These are phyloP conservation scores for Trichoderma orchidacearum DNA, from an alignment of 495 filamentous ascomycete species.

Conservation along the genomic window DNA sequence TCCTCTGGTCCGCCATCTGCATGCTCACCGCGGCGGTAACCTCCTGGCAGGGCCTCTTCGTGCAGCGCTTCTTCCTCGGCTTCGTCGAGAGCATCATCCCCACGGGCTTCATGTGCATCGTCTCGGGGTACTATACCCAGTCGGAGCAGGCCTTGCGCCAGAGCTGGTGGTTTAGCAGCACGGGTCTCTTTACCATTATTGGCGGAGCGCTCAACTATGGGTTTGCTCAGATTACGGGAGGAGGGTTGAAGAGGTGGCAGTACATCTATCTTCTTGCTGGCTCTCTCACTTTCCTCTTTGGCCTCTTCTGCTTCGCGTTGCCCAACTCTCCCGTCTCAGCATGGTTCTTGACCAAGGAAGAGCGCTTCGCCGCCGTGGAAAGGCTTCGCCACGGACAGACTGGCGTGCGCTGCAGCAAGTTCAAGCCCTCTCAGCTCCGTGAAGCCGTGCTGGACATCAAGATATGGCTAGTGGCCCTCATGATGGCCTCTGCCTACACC, in stretches of 20 bases:
- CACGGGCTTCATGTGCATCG: conserved; percentile 53
- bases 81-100: conserved; percentile 56
- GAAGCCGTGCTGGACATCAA: conserved; percentile 48
- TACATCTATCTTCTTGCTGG: conserved; percentile 58
- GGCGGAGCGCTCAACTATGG: conserved; percentile 56
- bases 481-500: conserved; percentile 50
- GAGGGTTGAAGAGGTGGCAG: conserved; percentile 45
- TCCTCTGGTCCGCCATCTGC: conserved; percentile 53
- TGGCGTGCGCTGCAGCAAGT: conserved; percentile 43
- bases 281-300: conserved; percentile 48
- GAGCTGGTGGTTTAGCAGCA: conserved; percentile 56
- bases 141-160: conserved; percentile 52
- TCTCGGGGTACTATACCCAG: conserved; percentile 55
- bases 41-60: conserved; percentile 48
- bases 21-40: conserved; percentile 56
- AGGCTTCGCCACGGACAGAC: conserved; percentile 44
- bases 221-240: conserved; percentile 48
- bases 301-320: conserved; percentile 45
- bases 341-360: conserved; percentile 35
- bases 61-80: conserved; percentile 59
- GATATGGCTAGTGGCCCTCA: conserved; percentile 45
- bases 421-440: conserved; percentile 43
- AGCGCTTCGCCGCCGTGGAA: conserved; percentile 41
- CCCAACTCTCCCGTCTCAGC: conserved; percentile 45
- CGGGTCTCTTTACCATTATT: conserved; percentile 54